Evolutionary conservation across 2,329 filamentous ascomycete species (phyloP), one percentile per base, ranked within the genome.

Genomic region (Aureobasidium subglaciale): DNA sequence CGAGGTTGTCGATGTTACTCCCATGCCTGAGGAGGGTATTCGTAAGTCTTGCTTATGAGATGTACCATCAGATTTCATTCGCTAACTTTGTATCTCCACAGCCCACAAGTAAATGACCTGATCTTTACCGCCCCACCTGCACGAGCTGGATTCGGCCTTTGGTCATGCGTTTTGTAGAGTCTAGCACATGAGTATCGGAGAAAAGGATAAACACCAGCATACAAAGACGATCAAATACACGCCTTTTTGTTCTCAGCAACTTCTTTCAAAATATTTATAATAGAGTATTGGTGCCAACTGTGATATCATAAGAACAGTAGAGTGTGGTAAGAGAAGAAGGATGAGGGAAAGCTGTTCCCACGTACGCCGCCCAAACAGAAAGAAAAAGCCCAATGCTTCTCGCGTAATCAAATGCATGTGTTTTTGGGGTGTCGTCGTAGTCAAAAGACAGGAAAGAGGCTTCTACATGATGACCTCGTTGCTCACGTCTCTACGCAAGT

Each of bases 381-480:
- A 35, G 29, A 8, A 48, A 20, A 35, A 48, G 20, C 18, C 11
- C 43, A 16, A n/a, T 16, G 30, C 20, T 34, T 34, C 29, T 32
- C 5, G 9, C 16, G 27, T 22, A 8, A 24, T 32, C n/a, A 24
- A 35, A 35, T 35, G 43, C 30, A n/a, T 25, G 24, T 34, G 20
- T 35, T 27, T 48, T 48, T 35, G 24, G 30, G 9, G 46, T 29
- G 18, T 29, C 34, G 46, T 32, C 46, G 13, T 24, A 25, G n/a
- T n/a, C n/a, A n/a, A n/a, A n/a, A n/a, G n/a, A 29, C 30, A 48
- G 16, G 11, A 20, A 13, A 16, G 8, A 35, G 20, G 20, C 20
- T 15, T 48, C 79, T 82, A 96, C 91, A 96, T 96, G 71, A 96
- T 96, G 67, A 96, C 88, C 66, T 83, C 80, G 65, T 92, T 91